Percentiles rank a stretch among this genome's conserved stretches.
phyloP scores from a whole-genome alignment of 2,329 filamentous ascomycete species.

The Thelonectria blattea region DNA sequence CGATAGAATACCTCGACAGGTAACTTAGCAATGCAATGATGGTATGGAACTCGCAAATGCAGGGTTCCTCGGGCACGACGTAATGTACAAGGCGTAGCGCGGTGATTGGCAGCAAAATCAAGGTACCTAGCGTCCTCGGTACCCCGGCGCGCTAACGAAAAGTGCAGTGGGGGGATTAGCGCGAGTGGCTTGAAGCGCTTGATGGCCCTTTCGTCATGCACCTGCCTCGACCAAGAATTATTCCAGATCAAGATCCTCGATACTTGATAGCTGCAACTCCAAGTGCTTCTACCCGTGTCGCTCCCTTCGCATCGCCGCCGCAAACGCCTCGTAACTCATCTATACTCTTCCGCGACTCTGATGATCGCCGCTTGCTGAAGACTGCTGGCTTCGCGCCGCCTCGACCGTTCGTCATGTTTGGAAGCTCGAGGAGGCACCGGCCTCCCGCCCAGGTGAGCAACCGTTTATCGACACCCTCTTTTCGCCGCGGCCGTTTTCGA shows the following conservation, averaged over 20 bases:
- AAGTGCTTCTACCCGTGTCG: constrained; percentile 11
- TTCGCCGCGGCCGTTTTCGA: constrained; percentile 31
- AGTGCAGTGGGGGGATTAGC: constrained; percentile 27
- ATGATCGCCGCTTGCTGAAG: constrained; percentile 33
- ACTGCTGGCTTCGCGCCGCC: constrained; percentile 20
- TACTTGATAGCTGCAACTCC: constrained; percentile 19
- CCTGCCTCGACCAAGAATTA: constrained; percentile 19
- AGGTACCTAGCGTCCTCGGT: constrained; percentile 14
- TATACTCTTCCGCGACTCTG: constrained; percentile 16
- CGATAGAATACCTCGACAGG: no score
- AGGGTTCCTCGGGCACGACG: neutral
- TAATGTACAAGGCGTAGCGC: neutral
- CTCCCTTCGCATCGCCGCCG: constrained; percentile 22
- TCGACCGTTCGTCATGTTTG: constrained; percentile 52
- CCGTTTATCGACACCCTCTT: neutral
- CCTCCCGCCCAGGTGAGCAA: constrained; percentile 56
- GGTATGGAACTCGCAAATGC: no score
- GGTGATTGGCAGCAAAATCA: neutral
- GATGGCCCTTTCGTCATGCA: constrained; percentile 34
- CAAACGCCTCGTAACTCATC: constrained; percentile 10
- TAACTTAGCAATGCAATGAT: no score
- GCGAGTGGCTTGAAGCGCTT: constrained; percentile 30
- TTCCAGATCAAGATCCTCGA: constrained; percentile 18
- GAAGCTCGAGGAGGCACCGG: constrained; percentile 56
- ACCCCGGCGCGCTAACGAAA: constrained; percentile 9